Percentiles rank a stretch among this genome's conserved stretches.
Evolutionary conservation across 2,329 filamentous ascomycete species (phyloP).

Genomic region (Fonsecaea monophora): DNA sequence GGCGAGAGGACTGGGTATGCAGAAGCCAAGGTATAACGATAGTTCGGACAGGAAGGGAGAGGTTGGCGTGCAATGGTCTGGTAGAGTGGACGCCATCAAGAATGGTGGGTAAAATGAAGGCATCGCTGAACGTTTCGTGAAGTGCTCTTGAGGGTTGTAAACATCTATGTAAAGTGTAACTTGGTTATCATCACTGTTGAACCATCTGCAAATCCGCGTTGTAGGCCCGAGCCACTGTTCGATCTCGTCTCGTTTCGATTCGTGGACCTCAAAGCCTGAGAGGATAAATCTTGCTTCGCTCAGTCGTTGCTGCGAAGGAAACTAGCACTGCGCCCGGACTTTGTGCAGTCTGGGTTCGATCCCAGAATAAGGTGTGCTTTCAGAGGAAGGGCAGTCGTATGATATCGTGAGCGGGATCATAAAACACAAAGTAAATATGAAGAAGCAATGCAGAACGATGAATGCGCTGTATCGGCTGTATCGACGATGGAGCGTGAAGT

Average conservation of each 20-base stretch:
- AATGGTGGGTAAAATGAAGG: constrained; percentile 17
- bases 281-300: neutral
- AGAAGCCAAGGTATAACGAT: constrained; percentile 66
- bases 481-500: neutral
- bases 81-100: constrained; percentile 48
- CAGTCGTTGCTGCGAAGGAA: neutral
- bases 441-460: constrained; percentile 17
- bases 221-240: neutral
- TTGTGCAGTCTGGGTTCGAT: neutral
- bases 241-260: neutral
- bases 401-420: constrained; percentile 6
- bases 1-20: constrained; percentile 68
- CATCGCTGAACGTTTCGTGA: constrained; percentile 19
- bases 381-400: neutral
- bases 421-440: constrained; percentile 6
- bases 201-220: neutral
- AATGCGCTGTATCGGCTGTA: constrained; percentile 1
- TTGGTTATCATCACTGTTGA: constrained; percentile 24
- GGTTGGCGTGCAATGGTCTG: constrained; percentile 66
- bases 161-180: neutral
- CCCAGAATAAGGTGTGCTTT: neutral
- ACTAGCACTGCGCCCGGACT: neutral
- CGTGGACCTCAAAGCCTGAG: neutral
- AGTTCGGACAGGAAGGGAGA: constrained; percentile 63
- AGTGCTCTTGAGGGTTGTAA: neutral